These are phyloP conservation scores for Backusella liffmaniae DNA, from an alignment of 192 early-diverging fungal genomes.

Conservation along the genomic window DNA sequence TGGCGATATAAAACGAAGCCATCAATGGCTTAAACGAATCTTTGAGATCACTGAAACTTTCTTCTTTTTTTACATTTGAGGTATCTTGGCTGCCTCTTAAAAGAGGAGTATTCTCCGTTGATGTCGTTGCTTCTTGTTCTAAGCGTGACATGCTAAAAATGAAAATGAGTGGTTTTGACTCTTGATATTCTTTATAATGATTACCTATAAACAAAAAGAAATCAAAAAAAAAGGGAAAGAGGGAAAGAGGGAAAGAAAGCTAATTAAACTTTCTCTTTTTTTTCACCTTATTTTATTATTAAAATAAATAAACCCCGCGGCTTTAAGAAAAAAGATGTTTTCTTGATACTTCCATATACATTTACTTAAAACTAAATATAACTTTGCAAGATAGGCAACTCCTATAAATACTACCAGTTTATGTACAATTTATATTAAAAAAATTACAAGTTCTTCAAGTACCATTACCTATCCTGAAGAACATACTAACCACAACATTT, in stretches of 20 bases:
- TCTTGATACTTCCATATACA: neutral
- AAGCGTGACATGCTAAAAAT: neutral
- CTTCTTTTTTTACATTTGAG: neutral
- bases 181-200: neutral
- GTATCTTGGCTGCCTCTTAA: neutral
- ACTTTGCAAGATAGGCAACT: neutral
- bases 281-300: neutral
- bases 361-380: neutral
- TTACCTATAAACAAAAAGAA: neutral
- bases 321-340: neutral
- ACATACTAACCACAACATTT: neutral
- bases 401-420: neutral
- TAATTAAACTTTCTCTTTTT: too few species aligned
- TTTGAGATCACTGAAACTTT: conserved; percentile 9
- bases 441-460: neutral
- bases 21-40: conserved; percentile 1
- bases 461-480: neutral
- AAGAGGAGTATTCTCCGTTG: neutral
- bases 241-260: neutral
- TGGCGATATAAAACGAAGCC: conserved; percentile 13
- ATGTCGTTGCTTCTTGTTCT: neutral
- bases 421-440: neutral
- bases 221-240: neutral
- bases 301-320: neutral
- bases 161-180: neutral